A percentile compares a stretch with the other conserved stretches of the same genome.
Evolutionary conservation across 2,329 filamentous ascomycete genomes (phyloP).

Genomic region (Cladophialophora yegresii): DNA sequence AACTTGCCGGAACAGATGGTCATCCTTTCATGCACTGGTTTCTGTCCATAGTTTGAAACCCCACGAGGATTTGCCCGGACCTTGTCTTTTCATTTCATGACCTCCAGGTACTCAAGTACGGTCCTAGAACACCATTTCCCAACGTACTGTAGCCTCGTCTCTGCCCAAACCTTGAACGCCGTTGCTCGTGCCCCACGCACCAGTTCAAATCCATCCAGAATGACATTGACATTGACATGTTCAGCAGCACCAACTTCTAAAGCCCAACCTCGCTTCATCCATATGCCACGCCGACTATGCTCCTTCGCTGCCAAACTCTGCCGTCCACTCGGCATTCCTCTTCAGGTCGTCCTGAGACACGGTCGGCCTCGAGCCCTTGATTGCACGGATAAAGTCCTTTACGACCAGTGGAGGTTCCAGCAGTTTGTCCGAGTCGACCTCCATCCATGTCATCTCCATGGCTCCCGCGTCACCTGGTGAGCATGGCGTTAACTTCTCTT

Average conservation of each 20-base stretch:
- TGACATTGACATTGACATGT: neutral
- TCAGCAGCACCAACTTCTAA: neutral
- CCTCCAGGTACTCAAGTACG: neutral
- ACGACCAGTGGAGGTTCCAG: slow-evolving; percentile 82
- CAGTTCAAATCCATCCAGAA: neutral
- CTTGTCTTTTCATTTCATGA: neutral
- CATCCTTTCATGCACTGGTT: neutral
- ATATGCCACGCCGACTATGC: slow-evolving; percentile 45
- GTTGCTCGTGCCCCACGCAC: slow-evolving; percentile 5
- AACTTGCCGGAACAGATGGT: neutral
- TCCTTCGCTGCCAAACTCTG: slow-evolving; percentile 93
- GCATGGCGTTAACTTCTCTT: slow-evolving; percentile 72
- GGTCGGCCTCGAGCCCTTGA: slow-evolving; percentile 84
- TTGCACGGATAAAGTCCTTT: slow-evolving; percentile 91
- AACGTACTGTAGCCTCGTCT: neutral
- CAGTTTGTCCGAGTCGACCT: slow-evolving; percentile 78
- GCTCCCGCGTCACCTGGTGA: slow-evolving; percentile 86
- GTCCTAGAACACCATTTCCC: neutral
- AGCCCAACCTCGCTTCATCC: neutral
- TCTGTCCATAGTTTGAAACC: neutral
- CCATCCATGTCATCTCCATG: slow-evolving; percentile 90
- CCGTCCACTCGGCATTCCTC: slow-evolving; percentile 87
- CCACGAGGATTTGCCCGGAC: neutral
- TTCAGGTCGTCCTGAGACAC: slow-evolving; percentile 84
- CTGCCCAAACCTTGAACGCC: slow-evolving; percentile 4